Evolutionary conservation across 2,329 filamentous ascomycete genomes (phyloP).

Genomic region (Fusarium sp.): DNA sequence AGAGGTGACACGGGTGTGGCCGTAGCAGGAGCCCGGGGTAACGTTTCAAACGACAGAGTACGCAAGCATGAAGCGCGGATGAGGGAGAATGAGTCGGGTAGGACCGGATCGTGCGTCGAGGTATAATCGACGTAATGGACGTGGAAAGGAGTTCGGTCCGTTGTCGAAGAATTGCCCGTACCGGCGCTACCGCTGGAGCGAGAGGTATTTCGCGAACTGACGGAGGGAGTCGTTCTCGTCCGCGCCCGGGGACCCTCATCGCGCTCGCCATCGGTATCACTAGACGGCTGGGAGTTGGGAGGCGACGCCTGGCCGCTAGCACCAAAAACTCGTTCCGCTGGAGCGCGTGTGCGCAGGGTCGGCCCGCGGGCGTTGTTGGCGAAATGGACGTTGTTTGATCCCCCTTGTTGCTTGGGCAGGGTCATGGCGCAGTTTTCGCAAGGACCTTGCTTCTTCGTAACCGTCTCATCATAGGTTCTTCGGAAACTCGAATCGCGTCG

Average conservation of each 20-base stretch:
- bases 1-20: constrained; percentile 52
- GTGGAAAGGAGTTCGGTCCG: constrained; percentile 60
- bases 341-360: constrained; percentile 69
- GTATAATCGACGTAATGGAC: constrained; percentile 75
- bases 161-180: constrained; percentile 61
- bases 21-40: constrained; percentile 65
- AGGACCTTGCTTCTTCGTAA: constrained; percentile 70
- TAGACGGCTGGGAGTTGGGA: constrained; percentile 63
- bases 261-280: constrained; percentile 63
- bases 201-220: constrained; percentile 57
- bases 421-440: constrained; percentile 78
- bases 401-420: constrained; percentile 51
- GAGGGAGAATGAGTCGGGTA: constrained; percentile 72
- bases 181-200: constrained; percentile 60
- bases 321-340: constrained; percentile 68
- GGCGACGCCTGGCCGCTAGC: constrained; percentile 59
- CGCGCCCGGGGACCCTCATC: constrained; percentile 52
- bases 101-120: constrained; percentile 72
- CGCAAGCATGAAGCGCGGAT: constrained; percentile 74
- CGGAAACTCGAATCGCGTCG: constrained; percentile 69
- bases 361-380: constrained; percentile 59
- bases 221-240: constrained; percentile 57
- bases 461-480: constrained; percentile 73
- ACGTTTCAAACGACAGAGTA: constrained; percentile 73
- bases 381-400: constrained; percentile 39